phyloP scores from a whole-genome alignment of 352 stramenopile genomes.

The Globisporangium splendens region DNA sequence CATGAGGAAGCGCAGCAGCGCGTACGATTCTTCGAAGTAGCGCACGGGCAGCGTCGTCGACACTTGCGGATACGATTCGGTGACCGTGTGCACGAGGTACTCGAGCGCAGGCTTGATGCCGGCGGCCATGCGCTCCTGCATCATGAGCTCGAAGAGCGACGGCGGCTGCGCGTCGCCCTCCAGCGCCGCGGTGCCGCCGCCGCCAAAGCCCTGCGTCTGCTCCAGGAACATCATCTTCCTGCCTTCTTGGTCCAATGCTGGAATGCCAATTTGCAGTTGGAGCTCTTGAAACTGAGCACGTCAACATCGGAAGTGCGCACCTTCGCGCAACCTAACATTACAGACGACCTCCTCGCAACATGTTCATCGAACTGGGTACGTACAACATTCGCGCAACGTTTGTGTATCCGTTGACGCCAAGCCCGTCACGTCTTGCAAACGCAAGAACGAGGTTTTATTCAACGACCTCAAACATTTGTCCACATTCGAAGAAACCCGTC shows the following conservation, averaged over 20 bases:
- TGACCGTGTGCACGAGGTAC: conserved; percentile 70
- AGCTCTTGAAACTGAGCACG: background rate
- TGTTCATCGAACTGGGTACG: background rate
- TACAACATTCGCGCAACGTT: background rate
- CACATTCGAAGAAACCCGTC: too few species aligned
- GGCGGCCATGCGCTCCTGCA: conserved; percentile 81
- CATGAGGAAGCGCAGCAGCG: conserved; percentile 48
- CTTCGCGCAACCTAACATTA: background rate
- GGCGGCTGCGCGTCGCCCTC: conserved; percentile 21
- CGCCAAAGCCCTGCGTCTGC: conserved; percentile 70
- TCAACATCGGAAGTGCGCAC: background rate
- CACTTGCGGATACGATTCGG: conserved; percentile 71
- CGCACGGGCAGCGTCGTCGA: conserved; percentile 49
- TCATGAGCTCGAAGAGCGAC: conserved; percentile 85
- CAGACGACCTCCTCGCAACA: conserved; percentile 5
- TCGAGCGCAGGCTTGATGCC: conserved; percentile 74
- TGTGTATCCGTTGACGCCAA: background rate
- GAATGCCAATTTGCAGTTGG: background rate
- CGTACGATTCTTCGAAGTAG: conserved; percentile 77
- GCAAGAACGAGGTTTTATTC: background rate
- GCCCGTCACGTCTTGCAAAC: background rate
- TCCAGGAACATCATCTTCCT: conserved; percentile 73
- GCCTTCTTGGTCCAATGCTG: background rate
- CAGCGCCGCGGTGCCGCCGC: conserved; percentile 4
- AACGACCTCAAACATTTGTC: background rate